These are phyloP conservation scores for Aspergillus floridensis DNA, from an alignment of 2,329 filamentous ascomycete genomes.

Conservation along the genomic window DNA sequence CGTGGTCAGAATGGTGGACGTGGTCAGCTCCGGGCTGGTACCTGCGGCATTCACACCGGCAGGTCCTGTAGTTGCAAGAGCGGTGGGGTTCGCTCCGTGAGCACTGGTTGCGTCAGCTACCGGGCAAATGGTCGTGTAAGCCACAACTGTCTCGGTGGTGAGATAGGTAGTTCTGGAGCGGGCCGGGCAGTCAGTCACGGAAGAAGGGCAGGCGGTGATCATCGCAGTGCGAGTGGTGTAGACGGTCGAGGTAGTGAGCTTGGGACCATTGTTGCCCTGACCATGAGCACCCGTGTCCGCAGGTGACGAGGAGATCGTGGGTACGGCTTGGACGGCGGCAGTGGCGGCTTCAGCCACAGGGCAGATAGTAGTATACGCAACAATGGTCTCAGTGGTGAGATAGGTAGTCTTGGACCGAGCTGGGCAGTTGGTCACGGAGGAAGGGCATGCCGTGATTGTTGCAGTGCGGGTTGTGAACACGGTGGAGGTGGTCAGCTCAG, in stretches of 20 bases:
- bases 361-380: slow-evolving; percentile 23
- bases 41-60: neutral
- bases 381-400: slow-evolving; percentile 24
- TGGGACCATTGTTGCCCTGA: neutral
- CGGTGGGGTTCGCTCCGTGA: neutral
- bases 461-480: slow-evolving; percentile 22
- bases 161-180: slow-evolving; percentile 14
- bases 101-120: neutral
- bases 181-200: slow-evolving; percentile 28
- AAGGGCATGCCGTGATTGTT: slow-evolving; percentile 27
- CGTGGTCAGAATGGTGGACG: slow-evolving; percentile 25
- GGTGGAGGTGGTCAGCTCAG: slow-evolving; percentile 20
- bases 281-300: too few relatives aligned
- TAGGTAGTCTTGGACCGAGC: slow-evolving; percentile 15
- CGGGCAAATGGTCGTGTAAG: slow-evolving; percentile 21
- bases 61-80: neutral
- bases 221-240: slow-evolving; percentile 25
- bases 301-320: too few relatives aligned
- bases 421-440: slow-evolving; percentile 29
- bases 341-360: slow-evolving; percentile 14
- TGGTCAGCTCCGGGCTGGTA: slow-evolving; percentile 12
- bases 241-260: slow-evolving; percentile 21
- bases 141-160: slow-evolving; percentile 23
- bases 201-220: slow-evolving; percentile 25
- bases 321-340: too few relatives aligned